phyloP scores from a whole-genome alignment of 768 basidiomycete genomes.

The Boletus rubescentipes region DNA sequence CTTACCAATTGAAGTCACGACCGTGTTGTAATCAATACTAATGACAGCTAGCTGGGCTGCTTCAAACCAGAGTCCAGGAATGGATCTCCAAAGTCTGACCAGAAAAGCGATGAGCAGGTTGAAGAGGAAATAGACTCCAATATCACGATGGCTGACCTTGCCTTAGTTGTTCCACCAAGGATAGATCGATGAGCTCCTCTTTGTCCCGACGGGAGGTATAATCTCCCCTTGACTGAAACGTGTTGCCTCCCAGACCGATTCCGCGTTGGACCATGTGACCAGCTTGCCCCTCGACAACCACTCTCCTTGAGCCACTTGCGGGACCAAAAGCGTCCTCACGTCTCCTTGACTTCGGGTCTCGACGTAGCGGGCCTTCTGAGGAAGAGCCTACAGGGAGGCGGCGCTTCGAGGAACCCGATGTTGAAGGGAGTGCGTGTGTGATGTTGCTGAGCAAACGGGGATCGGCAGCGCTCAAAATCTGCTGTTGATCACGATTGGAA shows the following conservation, averaged over 20 bases:
- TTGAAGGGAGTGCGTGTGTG: conserved; percentile 20
- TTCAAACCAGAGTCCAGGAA: conserved; percentile 42
- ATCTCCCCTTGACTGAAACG: conserved; percentile 34
- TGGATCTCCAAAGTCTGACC: conserved; percentile 55
- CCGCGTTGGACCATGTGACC: conserved; percentile 6
- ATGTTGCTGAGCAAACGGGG: conserved; percentile 18
- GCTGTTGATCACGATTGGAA: conserved; percentile 30
- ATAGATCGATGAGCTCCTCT: conserved; percentile 52
- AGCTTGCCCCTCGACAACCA: conserved; percentile 23
- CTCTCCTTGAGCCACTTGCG: conserved; percentile 22
- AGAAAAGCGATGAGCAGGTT: neutral
- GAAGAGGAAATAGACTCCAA: conserved; percentile 1
- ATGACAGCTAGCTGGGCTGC: conserved; percentile 20
- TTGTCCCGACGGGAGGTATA: conserved; percentile 49
- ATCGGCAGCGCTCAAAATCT: conserved; percentile 19
- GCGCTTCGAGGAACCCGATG: conserved; percentile 44
- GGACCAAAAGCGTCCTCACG: conserved; percentile 41
- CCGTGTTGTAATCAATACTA: neutral
- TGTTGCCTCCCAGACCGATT: conserved; percentile 15
- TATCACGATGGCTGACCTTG: conserved; percentile 41
- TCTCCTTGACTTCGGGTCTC: conserved; percentile 52
- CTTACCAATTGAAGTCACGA: conserved; percentile 9
- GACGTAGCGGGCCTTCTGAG: conserved; percentile 41
- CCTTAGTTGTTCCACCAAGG: conserved; percentile 51
- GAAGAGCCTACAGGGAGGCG: conserved; percentile 50